Conservation (phyloP, 2,329 filamentous ascomycete species). For the Chaetomiaceae sp. region DNA sequence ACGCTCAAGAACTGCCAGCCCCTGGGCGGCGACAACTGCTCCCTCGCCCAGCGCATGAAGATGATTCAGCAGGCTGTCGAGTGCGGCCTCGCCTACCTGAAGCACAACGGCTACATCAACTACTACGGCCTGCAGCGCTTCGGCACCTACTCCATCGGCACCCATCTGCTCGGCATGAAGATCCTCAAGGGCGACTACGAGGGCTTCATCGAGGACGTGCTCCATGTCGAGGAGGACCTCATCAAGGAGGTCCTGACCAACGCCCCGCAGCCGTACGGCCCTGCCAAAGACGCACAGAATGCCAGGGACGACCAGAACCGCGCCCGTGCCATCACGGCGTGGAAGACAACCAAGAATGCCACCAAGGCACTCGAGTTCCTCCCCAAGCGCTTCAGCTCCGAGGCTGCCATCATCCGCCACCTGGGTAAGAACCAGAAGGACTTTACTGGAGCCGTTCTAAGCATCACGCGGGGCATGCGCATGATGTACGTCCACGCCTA, state of each 20-base stretch:
- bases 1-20: conserved; percentile 81
- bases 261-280: conserved; percentile 12
- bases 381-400: conserved; percentile 76
- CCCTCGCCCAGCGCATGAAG: conserved; percentile 43
- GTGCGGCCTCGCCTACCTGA: conserved; percentile 59
- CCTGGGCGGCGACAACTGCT: conserved; percentile 31
- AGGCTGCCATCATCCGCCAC: conserved; percentile 71
- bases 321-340: conserved; percentile 71
- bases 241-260: conserved; percentile 48
- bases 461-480: conserved; percentile 73
- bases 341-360: conserved; percentile 55
- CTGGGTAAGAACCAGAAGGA: conserved; percentile 56
- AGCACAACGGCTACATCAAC: conserved; percentile 80
- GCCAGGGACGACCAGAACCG: conserved; percentile 72
- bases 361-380: conserved; percentile 59
- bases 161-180: conserved; percentile 75
- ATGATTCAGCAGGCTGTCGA: conserved; percentile 45
- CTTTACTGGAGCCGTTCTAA: conserved; percentile 72
- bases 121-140: conserved; percentile 98
- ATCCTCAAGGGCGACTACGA: conserved; percentile 78
- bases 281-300: conserved; percentile 34
- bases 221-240: conserved; percentile 63
- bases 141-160: conserved; percentile 79
- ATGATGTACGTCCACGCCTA: conserved; percentile 97
- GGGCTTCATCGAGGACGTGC: conserved; percentile 69